Base-by-base conservation (phyloP, 1,284 basidiomycete genomes). In the Paramarasmius palmivorus region DNA sequence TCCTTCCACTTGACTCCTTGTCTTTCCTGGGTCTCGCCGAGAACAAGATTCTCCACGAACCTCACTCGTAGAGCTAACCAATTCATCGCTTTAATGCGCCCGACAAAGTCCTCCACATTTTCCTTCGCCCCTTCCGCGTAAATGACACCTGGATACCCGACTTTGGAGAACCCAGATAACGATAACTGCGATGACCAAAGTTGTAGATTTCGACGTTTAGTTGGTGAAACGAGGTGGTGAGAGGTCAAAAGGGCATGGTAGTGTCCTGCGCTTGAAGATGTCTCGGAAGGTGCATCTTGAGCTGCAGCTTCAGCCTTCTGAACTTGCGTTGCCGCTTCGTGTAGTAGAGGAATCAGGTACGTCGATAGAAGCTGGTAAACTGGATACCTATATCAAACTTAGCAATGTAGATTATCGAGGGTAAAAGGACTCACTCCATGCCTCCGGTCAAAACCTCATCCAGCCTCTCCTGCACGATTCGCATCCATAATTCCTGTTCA, bases 91-190 rank as follows among this genome's bases (percentile, higher is more conserved):
- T 85, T 88, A 50, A 91, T 79, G 53, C 84, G 84, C 15, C 66
- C 67, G 2, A 87, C 78, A 61, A 90, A 90, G 58, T 85, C 82
- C 58, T 83, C 77, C 17, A 91, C 70, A 51, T 79, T 72, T 8
- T 72, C 68, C 41, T 71, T 69, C 7, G 63, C 61, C 2, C 88
- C 88, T 60, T 84, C 74, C 19, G 78, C 84, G 57, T 90, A 92
- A 51, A 91, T 86, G 41, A 88, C 73, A 4, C 87, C 87, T 1
- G 88, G 88, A 62, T 90, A 80, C 0, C 88, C 88, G 12, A 86
- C 76, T 68, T 90, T 90, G 4, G 85, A 82, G 63, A 90, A 90
- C 0, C 88, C 88, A 0, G 70, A 64, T 15, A 90, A 63, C 1
- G 72, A 72, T 26, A 88, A 76, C 20, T 80, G 75, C 15, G 77